A percentile compares a stretch with the other conserved stretches of the same genome.
phyloP scores from a whole-genome alignment of 2,329 filamentous ascomycete genomes.

The Lasiodiplodia gonubiensis region DNA sequence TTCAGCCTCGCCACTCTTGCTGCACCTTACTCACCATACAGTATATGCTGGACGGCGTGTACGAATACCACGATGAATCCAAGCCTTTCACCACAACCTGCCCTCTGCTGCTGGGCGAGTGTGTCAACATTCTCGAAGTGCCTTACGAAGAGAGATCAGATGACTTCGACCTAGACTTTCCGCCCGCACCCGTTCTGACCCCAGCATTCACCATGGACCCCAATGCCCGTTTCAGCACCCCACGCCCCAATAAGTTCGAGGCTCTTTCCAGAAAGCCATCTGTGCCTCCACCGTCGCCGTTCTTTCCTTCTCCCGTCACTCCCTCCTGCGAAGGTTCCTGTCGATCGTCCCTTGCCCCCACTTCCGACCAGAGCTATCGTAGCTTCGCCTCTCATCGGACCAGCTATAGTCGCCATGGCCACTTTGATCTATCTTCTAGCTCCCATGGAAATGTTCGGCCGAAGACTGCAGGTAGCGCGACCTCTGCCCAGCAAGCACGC shows the following conservation, averaged over 20 bases:
- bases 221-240: constrained; percentile 71
- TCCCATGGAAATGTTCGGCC: not conserved
- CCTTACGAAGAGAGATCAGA: constrained; percentile 63
- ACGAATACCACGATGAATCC: constrained; percentile 75
- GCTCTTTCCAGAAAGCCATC: constrained; percentile 19
- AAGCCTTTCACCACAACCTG: constrained; percentile 78
- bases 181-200: constrained; percentile 49
- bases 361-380: constrained; percentile 2
- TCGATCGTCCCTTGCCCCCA: not conserved
- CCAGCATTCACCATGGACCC: constrained; percentile 71
- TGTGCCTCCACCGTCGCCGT: constrained; percentile 15
- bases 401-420: constrained; percentile 6
- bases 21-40: constrained; percentile 45
- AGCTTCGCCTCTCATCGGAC: not conserved
- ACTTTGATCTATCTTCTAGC: not conserved
- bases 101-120: constrained; percentile 85
- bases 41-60: constrained; percentile 82
- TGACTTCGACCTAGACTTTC: not conserved
- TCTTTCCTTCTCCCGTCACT: constrained; percentile 16
- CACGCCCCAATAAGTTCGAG: constrained; percentile 53
- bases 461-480: not conserved
- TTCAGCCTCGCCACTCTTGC: constrained; percentile 1
- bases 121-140: constrained; percentile 82
- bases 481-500: not conserved
- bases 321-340: constrained; percentile 21